Evolutionary conservation across 495 filamentous ascomycete genomes (phyloP), one percentile per base, ranked within the genome.

Genomic region (Rostrohypoxylon terebratum): DNA sequence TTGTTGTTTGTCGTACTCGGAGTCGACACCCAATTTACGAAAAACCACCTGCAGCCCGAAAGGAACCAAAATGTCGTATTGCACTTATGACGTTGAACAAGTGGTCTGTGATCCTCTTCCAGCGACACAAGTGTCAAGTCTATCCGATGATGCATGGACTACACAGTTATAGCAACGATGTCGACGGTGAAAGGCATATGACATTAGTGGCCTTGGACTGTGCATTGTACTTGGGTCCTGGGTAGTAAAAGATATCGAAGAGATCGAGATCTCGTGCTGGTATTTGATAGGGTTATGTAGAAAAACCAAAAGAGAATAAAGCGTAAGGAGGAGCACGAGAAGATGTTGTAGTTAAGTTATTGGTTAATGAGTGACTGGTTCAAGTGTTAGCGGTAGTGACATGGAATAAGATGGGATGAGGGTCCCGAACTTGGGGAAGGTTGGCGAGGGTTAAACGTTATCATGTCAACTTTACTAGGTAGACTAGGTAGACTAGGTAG

Each of bases 141-240:
- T 67, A 64, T 45, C 44, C 47, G 74, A 69, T 72, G 69, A 71
- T 73, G 69, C 76, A 78, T 78, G 70, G 72, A 65, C 54, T 53
- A 65, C 69, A 40, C 64, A 63, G 65, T 68, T 44, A 53, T 34
- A 62, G 28, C 28, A 28, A 58, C 28, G 50, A 66, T 63, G 55
- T 63, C 45, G 63, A 20, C 55, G 36, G 18, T 58, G 16, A 48
- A 53, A 51, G 36, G 3, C 28, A 40, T 68, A 33, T 68, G 59
- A 61, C 68, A 71, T 67, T 38, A 62, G 60, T n/a, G 38, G 54
- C 68, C 59, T 48, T 57, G 60, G 59, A 71, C 28, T 58, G 65
- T 64, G 59, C 71, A 78, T 78, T 33, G 68, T 76, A 45, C n/a
- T 7, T 42, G 13, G 4, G 16, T 45, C n/a, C 16, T 42, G 13